Evolutionary conservation across 2,329 filamentous ascomycete genomes (phyloP), one percentile per base, ranked within the genome.

Genomic region (Setomelanomma holmii): DNA sequence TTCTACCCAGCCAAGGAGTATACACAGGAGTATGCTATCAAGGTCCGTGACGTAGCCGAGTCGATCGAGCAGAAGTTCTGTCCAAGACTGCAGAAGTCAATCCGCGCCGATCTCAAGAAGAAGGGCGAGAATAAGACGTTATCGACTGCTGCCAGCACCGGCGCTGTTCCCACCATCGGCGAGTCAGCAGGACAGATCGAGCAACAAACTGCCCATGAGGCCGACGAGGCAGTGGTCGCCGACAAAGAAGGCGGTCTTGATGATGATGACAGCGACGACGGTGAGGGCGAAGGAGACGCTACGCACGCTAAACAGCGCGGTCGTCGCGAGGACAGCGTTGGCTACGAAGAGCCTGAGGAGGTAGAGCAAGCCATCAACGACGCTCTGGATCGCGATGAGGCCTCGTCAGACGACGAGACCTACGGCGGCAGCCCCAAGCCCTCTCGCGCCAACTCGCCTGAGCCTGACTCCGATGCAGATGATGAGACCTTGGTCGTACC

Each of bases 281-380:
- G 81, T 55, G 79, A 84, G 46, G 80, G 80, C 17, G 79, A 81
- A 12, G 77, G 75, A 48, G 79, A 81, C 58, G 78, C 85, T 43
- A 93, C 86, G 4, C 86, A 83, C 57, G 86, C 85, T 63, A 96
- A 91, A 77, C 83, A 87, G 67, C 86, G 84, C 64, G 85, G 86
- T 40, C 95, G 96, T 72, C 87, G 90, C 35, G 81, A 84, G 45
- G 90, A 96, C 75, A 90, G 89, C 23, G 87, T 93, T 2, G 95
- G 91, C 12, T 98, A 97, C 63, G 93, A 91, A 34, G 90, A 88
- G 27, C 96, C 96, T 40, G 95, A 98, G 69, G 93, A 96, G 4
- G 93, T 93, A 4, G 95, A 98, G 68, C 85, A 91, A 61, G 87
- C 84, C 30, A 86, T 96, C 48, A 87, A 89, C 64, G 79, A 80